Percentiles rank a stretch among this genome's conserved stretches.
phyloP scores from a whole-genome alignment of 2,329 filamentous ascomycete genomes.

The Colletotrichum sp. region DNA sequence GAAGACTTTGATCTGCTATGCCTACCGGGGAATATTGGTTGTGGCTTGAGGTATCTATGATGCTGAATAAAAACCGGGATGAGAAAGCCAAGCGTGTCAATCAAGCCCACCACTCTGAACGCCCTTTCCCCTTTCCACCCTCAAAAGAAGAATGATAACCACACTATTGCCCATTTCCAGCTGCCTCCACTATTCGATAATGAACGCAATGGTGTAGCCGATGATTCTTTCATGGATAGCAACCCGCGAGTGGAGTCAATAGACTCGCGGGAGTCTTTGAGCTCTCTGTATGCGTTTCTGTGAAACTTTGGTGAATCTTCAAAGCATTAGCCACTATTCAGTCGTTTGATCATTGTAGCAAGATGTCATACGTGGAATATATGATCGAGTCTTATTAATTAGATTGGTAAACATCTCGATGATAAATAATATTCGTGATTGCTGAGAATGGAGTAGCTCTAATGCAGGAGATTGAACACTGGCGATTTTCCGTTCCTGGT shows the following conservation, averaged over 20 bases:
- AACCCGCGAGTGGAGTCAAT: background rate
- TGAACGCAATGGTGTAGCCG: background rate
- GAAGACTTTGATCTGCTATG: background rate
- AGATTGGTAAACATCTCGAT: background rate
- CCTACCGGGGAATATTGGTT: background rate
- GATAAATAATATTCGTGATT: background rate
- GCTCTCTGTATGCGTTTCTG: background rate
- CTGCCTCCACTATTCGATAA: background rate
- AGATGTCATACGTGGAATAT: background rate
- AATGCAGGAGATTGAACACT: background rate
- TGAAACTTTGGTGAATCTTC: background rate
- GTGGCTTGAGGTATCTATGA: background rate
- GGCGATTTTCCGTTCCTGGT: background rate
- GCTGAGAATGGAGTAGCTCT: background rate
- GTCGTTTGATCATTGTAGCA: background rate
- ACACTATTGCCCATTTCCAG: background rate
- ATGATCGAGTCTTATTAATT: background rate
- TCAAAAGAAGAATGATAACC: background rate
- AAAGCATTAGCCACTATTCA: background rate
- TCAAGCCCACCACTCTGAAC: too few relatives aligned
- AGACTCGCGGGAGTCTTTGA: background rate
- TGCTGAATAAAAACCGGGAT: background rate
- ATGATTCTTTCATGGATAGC: background rate
- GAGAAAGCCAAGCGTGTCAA: too few relatives aligned
- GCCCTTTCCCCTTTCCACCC: background rate